phyloP scores from a whole-genome alignment of 2,329 filamentous ascomycete species.

The Diplodia seriata region DNA sequence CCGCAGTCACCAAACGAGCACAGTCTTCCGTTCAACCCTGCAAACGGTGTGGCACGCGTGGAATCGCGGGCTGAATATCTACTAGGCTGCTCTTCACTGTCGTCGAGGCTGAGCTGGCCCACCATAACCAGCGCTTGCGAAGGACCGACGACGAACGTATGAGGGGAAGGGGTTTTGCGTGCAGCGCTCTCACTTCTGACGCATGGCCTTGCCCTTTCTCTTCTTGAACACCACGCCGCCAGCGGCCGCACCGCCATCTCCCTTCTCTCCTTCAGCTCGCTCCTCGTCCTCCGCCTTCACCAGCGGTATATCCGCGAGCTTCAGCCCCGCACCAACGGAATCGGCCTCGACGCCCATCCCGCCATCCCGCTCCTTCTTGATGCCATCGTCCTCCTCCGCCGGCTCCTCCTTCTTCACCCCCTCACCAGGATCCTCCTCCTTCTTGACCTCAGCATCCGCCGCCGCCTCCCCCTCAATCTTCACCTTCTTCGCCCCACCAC shows the following conservation, averaged over 20 bases:
- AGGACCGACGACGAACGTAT: background rate
- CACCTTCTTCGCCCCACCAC: slow-evolving; percentile 34
- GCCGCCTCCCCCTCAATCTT: slow-evolving; percentile 37
- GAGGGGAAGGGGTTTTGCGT: background rate
- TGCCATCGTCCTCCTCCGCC: slow-evolving; percentile 25
- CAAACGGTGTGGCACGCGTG: too few relatives aligned
- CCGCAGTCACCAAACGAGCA: too few relatives aligned
- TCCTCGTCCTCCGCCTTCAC: slow-evolving; percentile 34
- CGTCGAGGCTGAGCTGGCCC: background rate
- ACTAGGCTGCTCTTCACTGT: too few relatives aligned
- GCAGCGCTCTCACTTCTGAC: slow-evolving; percentile 60
- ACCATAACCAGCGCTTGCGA: background rate
- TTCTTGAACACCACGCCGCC: slow-evolving; percentile 77
- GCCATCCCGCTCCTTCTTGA: slow-evolving; percentile 55
- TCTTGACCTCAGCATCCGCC: slow-evolving; percentile 35
- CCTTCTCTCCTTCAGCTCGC: slow-evolving; percentile 34
- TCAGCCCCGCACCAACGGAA: slow-evolving; percentile 36
- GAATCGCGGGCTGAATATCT: too few relatives aligned
- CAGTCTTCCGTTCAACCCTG: too few relatives aligned
- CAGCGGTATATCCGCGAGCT: slow-evolving; percentile 36
- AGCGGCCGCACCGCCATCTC: slow-evolving; percentile 38
- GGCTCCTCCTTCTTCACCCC: slow-evolving; percentile 39
- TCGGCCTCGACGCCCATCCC: slow-evolving; percentile 37
- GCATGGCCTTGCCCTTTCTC: slow-evolving; percentile 71
- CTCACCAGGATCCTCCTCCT: slow-evolving; percentile 41